phyloP scores from a whole-genome alignment of 495 filamentous ascomycete species.

The Penicillium macrosclerotiorum region DNA sequence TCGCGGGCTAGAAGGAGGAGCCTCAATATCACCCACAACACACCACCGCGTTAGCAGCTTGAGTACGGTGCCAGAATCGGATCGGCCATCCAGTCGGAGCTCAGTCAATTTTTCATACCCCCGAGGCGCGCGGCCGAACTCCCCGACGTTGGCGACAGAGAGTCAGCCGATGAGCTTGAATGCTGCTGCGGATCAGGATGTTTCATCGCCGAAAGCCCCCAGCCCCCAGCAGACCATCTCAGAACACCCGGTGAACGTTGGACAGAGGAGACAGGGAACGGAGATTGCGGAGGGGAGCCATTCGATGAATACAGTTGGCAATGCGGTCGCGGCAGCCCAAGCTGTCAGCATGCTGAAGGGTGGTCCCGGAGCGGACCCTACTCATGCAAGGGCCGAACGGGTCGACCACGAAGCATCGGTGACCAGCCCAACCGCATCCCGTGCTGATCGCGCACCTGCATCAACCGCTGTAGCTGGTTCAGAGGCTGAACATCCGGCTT shows the following conservation, averaged over 20 bases:
- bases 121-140: constrained; percentile 51
- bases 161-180: constrained; percentile 16
- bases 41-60: constrained; percentile 27
- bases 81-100: constrained; percentile 58
- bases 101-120: constrained; percentile 90
- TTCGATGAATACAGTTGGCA: constrained; percentile 36
- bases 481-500: constrained; percentile 9
- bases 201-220: constrained; percentile 26
- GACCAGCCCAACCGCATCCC: background rate
- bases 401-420: background rate
- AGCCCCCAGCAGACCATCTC: constrained; percentile 35
- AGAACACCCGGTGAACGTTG: constrained; percentile 54
- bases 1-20: constrained; percentile 26
- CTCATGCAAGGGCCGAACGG: constrained; percentile 7
- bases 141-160: constrained; percentile 29
- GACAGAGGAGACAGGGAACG: constrained; percentile 36
- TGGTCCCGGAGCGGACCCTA: constrained; percentile 1
- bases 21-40: constrained; percentile 14
- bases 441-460: background rate
- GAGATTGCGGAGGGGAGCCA: constrained; percentile 44
- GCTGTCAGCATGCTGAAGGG: constrained; percentile 20
- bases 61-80: constrained; percentile 44
- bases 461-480: background rate
- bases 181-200: constrained; percentile 13
- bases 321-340: constrained; percentile 36